Evolutionary conservation across 805 yeast genomes (phyloP), one percentile per base, ranked within the genome.

Genomic region (Barnettozyma californica): DNA sequence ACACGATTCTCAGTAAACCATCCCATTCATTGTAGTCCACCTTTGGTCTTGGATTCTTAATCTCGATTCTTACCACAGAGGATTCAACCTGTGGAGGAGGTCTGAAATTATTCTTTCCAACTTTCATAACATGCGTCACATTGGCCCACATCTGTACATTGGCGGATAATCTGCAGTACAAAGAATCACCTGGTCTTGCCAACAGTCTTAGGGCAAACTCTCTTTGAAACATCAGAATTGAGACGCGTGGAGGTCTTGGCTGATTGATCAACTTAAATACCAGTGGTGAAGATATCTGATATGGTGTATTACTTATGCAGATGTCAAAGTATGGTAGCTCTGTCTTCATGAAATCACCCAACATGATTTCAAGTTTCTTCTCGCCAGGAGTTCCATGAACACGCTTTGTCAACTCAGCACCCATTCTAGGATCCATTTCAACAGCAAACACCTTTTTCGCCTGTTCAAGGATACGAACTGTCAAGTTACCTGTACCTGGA

Each of bases 121-220:
- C 99, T 68, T 94, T 94, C 99, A 94, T 94, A 46, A 94, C 87
- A 66, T 94, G 99, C 8, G 95, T 90, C 14, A 94, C 97, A 55
- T 88, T 88, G n/a, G 97, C 97, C 97, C 98, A 94, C 98, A 94
- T 92, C 64, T 94, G 99, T 1, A 94, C 98, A 63, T 94, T 94
- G 27, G 96, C 98, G 29, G 96, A 85, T 47, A 94, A 75, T 61
- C 99, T 79, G 68, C 97, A 90, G 71, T 92, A 94, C 36, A 94
- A 73, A 1, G 88, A 68, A 59, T 94, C 98, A n/a, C 99, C 99
- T 0, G 99, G 98, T 58, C 95, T 80, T 1, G 99, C 99, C 46
- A 94, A 74, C 47, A 94, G 72, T 61, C 97, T 83, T 69, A 94
- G 67, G 2, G 99, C 99, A 63, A 94, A 94, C 65, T 94, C 99